Evolutionary conservation across 1,284 basidiomycete species (phyloP).

Genomic region (Trichosporon coremiiforme): DNA sequence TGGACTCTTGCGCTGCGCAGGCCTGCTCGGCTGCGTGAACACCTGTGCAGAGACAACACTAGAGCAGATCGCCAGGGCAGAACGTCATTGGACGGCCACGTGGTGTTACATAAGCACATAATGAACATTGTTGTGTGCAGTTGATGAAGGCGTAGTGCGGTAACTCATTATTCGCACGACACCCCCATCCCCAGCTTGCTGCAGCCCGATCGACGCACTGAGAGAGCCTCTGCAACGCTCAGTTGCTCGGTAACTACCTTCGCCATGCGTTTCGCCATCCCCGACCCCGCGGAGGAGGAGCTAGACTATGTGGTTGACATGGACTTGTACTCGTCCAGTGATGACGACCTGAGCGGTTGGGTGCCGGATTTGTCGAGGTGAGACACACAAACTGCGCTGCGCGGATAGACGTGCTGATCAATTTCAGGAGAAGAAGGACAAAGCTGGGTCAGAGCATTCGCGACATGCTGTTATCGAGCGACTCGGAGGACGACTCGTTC

Average conservation of each 20-base stretch:
- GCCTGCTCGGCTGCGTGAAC: neutral
- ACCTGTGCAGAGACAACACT: too few species aligned
- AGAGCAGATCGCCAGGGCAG: neutral
- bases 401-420: slow-evolving; percentile 2
- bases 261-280: slow-evolving; percentile 41
- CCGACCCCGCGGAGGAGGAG: slow-evolving; percentile 35
- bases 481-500: slow-evolving; percentile 27
- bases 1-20: neutral
- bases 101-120: slow-evolving; percentile 7
- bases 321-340: slow-evolving; percentile 27
- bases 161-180: neutral
- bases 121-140: slow-evolving; percentile 6
- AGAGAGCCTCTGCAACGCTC: neutral
- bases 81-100: neutral
- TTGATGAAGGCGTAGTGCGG: slow-evolving; percentile 3
- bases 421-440: slow-evolving; percentile 19
- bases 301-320: slow-evolving; percentile 29
- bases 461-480: slow-evolving; percentile 34
- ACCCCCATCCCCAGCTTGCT: neutral
- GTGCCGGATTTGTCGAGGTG: slow-evolving; percentile 23
- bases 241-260: neutral
- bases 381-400: neutral
- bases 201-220: neutral
- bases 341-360: slow-evolving; percentile 25
- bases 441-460: slow-evolving; percentile 36